phyloP scores from a whole-genome alignment of 495 filamentous ascomycete species.

The Aspergillus ostianus region DNA sequence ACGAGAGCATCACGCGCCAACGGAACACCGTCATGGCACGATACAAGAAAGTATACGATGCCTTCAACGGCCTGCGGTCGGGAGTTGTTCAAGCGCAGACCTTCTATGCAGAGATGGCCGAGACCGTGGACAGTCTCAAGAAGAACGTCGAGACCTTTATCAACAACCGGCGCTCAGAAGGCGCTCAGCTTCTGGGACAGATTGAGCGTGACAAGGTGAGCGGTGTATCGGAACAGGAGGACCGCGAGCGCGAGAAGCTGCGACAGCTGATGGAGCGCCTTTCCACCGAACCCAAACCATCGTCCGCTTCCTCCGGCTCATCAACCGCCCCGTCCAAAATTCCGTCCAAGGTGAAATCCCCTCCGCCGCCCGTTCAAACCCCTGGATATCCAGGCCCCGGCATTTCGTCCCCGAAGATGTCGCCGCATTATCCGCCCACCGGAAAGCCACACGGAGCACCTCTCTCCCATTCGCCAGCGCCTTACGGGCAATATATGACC shows the following conservation, averaged over 20 bases:
- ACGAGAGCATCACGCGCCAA: slow-evolving; percentile 83
- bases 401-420: slow-evolving; percentile 41
- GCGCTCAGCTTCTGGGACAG: slow-evolving; percentile 79
- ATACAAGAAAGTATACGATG: slow-evolving; percentile 90
- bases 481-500: slow-evolving; percentile 42
- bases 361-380: slow-evolving; percentile 43
- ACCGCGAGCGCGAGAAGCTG: slow-evolving; percentile 80
- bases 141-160: slow-evolving; percentile 98
- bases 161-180: slow-evolving; percentile 88
- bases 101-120: slow-evolving; percentile 94
- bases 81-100: slow-evolving; percentile 81
- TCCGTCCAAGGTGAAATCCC: slow-evolving; percentile 30
- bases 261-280: slow-evolving; percentile 93
- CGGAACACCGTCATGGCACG: slow-evolving; percentile 75
- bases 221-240: slow-evolving; percentile 70
- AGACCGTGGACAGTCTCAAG: slow-evolving; percentile 89
- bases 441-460: slow-evolving; percentile 29
- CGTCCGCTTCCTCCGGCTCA: slow-evolving; percentile 43
- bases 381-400: slow-evolving; percentile 36
- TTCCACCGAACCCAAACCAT: slow-evolving; percentile 65
- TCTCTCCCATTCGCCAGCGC: slow-evolving; percentile 42
- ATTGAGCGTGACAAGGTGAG: slow-evolving; percentile 78
- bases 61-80: slow-evolving; percentile 85
- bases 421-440: slow-evolving; percentile 49
- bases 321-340: slow-evolving; percentile 36